A percentile compares a stretch with the other conserved stretches of the same genome.
Evolutionary conservation across 257 asterid genomes (phyloP).

Genomic region (Solanum peruvianum): DNA sequence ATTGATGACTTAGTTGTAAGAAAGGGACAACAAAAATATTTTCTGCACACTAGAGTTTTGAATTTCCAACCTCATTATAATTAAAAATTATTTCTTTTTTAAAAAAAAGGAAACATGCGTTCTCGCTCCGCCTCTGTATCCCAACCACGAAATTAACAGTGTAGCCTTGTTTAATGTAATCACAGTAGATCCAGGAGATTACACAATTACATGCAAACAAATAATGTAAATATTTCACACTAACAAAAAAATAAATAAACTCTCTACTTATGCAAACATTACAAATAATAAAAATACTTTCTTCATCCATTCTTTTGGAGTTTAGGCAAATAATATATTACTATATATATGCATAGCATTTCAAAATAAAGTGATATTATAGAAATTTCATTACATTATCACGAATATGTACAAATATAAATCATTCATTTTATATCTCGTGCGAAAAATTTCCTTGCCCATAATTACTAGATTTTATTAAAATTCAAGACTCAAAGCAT

Average conservation of each 20-base stretch:
- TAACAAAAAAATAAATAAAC: too few relatives aligned
- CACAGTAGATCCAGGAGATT: background rate
- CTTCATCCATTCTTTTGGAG: background rate
- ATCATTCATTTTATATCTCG: background rate
- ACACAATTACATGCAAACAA: background rate
- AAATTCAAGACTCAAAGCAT: background rate
- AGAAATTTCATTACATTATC: background rate
- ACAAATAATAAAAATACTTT: background rate
- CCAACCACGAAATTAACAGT: background rate
- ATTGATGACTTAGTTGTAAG: too few relatives aligned
- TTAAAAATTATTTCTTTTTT: too few relatives aligned
- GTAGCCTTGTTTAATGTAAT: background rate
- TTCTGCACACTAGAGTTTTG: too few relatives aligned
- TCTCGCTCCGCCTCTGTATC: too few relatives aligned
- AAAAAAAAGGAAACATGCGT: too few relatives aligned
- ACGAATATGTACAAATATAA: background rate
- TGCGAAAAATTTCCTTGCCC: background rate
- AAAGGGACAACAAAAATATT: rapidly evolving
- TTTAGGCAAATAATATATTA: background rate
- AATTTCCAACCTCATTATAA: too few relatives aligned
- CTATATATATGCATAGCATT: background rate
- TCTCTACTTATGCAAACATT: background rate
- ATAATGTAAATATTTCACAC: background rate
- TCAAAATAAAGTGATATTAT: background rate
- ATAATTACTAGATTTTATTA: background rate